Evolutionary conservation across 345 rosid genomes (phyloP).

Genomic region (Geranium rotundifolium): DNA sequence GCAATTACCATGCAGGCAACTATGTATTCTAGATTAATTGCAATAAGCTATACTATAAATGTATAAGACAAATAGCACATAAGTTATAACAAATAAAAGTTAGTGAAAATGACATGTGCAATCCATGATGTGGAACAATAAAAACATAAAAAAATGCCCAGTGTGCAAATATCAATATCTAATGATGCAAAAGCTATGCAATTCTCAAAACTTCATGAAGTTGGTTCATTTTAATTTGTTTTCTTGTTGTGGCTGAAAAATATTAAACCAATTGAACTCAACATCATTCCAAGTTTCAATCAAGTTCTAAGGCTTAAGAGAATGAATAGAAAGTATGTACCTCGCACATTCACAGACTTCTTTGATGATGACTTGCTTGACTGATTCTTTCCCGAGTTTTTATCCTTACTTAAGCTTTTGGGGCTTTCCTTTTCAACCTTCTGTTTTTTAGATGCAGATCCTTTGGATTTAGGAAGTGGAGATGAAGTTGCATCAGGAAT

Average conservation of each 20-base stretch:
- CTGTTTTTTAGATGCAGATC: conserved; percentile 35
- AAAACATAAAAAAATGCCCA: too few species aligned
- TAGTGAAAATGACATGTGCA: not conserved
- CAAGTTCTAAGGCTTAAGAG: too few species aligned
- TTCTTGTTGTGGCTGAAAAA: too few species aligned
- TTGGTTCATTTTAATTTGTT: too few species aligned
- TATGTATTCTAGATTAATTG: too few species aligned
- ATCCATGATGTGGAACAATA: not conserved
- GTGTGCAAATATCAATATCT: too few species aligned
- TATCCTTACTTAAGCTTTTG: conserved; percentile 29
- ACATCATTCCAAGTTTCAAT: too few species aligned
- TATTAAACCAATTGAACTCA: too few species aligned
- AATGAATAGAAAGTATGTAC: conserved; percentile 16
- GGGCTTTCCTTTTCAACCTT: conserved; percentile 42
- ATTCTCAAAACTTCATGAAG: too few species aligned
- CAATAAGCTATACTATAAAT: too few species aligned
- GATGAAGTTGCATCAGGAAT: conserved; percentile 13
- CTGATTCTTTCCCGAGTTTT: conserved; percentile 42
- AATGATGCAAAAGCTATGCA: too few species aligned
- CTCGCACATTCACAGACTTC: conserved; percentile 50
- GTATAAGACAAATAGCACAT: not conserved
- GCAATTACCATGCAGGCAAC: not conserved
- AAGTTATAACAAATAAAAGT: not conserved
- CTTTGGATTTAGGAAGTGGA: conserved; percentile 28
- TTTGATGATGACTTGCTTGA: conserved; percentile 33